Evolutionary conservation across 2,329 filamentous ascomycete species (phyloP).

Genomic region (Penicillium sp.): DNA sequence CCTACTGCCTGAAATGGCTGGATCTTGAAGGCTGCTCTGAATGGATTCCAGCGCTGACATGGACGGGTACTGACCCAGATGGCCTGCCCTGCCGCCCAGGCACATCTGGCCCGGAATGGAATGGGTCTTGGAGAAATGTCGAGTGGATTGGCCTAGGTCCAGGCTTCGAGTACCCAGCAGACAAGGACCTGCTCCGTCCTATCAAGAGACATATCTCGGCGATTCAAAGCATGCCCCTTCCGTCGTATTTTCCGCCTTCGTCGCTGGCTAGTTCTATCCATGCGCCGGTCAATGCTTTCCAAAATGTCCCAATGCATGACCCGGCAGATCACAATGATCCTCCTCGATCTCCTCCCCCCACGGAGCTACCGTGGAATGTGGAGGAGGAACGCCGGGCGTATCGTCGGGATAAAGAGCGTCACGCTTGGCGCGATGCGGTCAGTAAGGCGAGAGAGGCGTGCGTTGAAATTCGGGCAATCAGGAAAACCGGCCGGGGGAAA

Average conservation of each 20-base stretch:
- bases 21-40: conserved; percentile 65
- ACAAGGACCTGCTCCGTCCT: conserved; percentile 11
- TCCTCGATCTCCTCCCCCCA: not conserved
- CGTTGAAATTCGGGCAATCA: conserved; percentile 37
- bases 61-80: conserved; percentile 42
- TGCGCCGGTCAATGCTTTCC: conserved; percentile 22
- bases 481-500: conserved; percentile 44
- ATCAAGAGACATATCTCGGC: not conserved
- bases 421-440: conserved; percentile 38
- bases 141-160: conserved; percentile 51
- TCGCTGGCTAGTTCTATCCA: conserved; percentile 35
- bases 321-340: not conserved
- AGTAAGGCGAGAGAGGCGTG: conserved; percentile 40
- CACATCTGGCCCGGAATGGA: conserved; percentile 52
- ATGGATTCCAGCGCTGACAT: conserved; percentile 62
- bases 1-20: conserved; percentile 66
- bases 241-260: not conserved
- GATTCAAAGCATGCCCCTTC: not conserved
- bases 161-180: conserved; percentile 45
- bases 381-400: conserved; percentile 42
- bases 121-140: conserved; percentile 52
- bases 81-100: conserved; percentile 32
- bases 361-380: conserved; percentile 38
- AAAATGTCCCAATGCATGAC: not conserved
- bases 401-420: conserved; percentile 39